phyloP scores from a whole-genome alignment of 2,329 filamentous ascomycete species.

The Fusarium humuli region DNA sequence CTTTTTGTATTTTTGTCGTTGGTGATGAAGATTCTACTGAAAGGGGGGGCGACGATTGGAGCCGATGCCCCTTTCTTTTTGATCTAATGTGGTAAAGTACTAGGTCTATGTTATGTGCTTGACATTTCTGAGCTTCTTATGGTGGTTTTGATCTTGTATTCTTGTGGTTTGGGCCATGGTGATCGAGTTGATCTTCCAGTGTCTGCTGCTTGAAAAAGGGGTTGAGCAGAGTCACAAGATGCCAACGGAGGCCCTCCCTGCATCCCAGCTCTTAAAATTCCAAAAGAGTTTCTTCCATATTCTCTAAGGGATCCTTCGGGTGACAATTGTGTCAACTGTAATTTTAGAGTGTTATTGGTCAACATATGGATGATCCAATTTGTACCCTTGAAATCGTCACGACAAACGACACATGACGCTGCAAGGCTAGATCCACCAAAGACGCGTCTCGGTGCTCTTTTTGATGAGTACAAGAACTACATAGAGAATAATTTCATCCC shows the following conservation, averaged over 20 bases:
- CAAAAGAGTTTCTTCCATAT: not conserved
- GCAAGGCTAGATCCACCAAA: rapidly evolving
- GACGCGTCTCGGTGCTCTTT: not conserved
- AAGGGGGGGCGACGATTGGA: not conserved
- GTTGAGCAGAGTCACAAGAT: not conserved
- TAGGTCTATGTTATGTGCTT: rapidly evolving
- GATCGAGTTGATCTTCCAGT: not conserved
- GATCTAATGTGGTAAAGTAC: rapidly evolving
- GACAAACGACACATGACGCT: not conserved
- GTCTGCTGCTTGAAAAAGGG: not conserved
- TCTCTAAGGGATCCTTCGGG: rapidly evolving
- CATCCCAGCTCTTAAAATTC: not conserved
- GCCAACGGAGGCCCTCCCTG: rapidly evolving
- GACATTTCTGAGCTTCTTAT: rapidly evolving
- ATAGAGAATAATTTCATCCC: not conserved
- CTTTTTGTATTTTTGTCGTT: slow-evolving; percentile 3
- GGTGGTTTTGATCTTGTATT: not conserved
- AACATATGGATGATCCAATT: not conserved
- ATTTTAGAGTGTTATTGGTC: not conserved
- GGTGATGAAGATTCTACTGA: not conserved
- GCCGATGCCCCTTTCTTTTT: not conserved
- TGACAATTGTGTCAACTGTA: not conserved
- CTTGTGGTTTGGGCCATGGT: not conserved
- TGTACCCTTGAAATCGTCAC: not conserved
- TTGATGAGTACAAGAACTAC: not conserved